Base-by-base conservation (phyloP, 2,329 filamentous ascomycete species). In the Botrytis porri region DNA sequence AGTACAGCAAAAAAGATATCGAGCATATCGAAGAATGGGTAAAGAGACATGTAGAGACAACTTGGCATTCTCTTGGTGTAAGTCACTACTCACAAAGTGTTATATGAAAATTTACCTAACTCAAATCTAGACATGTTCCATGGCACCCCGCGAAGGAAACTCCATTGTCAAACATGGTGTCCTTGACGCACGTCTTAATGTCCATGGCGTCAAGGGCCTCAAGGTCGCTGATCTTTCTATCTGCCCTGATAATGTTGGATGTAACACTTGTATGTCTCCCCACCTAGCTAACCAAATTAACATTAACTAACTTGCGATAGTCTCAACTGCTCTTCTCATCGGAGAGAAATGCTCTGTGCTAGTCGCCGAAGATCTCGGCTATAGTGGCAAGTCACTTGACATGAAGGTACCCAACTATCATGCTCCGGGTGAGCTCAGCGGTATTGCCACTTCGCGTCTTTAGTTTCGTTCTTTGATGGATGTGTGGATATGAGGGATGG, bases 351-450 rank as follows among this genome's bases (percentile, higher is more conserved):
- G 81, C 37, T 82, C 83, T 57, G 78, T 82, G 73, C 79, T 84
- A 20, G 80, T 83, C n/a, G 80, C 80, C 59, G 79, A 81, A 74
- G 83, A 84, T 75, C 74, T 84, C 48, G 83, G 83, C 2, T 79
- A 80, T 51, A 92, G 92, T 43, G 78, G 85, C 85, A 76, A 73
- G 43, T 92, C 90, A 16, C 84, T 95, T 75, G 90, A 94, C 60
- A 95, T 95, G 93, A 92, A 89, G 83, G 91, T 87, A 5, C 89
- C 89, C 1, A 85, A 84, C 16, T 91, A 91, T 79, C 82, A 90
- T 74, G 88, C 86, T 0, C 88, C 86, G 0, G 86, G 85, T 8
- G 86, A 88, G 45, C 54, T 73, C 4, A 64, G 65, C 29, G 60
- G 20, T 32, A 63, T 73, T 62, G 67, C 72, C 32, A 65, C 71